phyloP scores from a whole-genome alignment of 2,329 filamentous ascomycete genomes.

The Geosmithia putterillii region DNA sequence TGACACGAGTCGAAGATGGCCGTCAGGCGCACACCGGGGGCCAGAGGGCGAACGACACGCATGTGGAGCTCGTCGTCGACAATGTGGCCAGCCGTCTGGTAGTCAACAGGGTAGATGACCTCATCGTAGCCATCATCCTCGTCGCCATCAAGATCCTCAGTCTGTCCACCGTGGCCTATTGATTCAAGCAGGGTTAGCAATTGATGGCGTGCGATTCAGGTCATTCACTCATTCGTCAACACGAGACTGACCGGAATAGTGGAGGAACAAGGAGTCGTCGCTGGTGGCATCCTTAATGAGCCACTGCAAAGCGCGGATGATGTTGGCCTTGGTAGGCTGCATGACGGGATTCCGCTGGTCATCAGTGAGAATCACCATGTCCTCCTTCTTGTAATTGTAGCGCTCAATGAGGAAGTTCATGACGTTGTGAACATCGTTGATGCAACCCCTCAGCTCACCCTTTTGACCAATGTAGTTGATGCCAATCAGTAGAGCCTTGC shows the following conservation, averaged over 20 bases:
- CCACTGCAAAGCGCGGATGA: conserved; percentile 65
- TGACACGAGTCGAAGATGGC: conserved; percentile 77
- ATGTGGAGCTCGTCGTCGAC: conserved; percentile 70
- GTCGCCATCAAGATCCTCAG: conserved; percentile 60
- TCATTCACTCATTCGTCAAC: background rate
- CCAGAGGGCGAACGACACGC: conserved; percentile 64
- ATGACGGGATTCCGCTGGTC: conserved; percentile 59
- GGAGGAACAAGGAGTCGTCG: conserved; percentile 67
- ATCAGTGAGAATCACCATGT: conserved; percentile 70
- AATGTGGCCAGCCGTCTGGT: conserved; percentile 56
- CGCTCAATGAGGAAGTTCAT: conserved; percentile 56
- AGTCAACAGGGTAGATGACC: conserved; percentile 69
- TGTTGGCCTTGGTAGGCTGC: conserved; percentile 65
- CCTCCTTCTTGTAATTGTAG: conserved; percentile 62
- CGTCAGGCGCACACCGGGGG: conserved; percentile 72
- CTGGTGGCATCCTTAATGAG: conserved; percentile 58
- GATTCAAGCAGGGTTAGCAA: background rate
- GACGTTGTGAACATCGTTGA: conserved; percentile 73
- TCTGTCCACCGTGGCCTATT: conserved; percentile 62
- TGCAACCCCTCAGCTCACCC: conserved; percentile 62
- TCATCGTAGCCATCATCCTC: conserved; percentile 70
- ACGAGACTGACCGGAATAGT: conserved; percentile 49
- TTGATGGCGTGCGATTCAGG: background rate
- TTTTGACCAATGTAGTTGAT: conserved; percentile 71
- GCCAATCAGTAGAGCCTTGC: conserved; percentile 65